Conservation (phyloP, 2,329 filamentous ascomycete species). For the Monosporascus ibericus region DNA sequence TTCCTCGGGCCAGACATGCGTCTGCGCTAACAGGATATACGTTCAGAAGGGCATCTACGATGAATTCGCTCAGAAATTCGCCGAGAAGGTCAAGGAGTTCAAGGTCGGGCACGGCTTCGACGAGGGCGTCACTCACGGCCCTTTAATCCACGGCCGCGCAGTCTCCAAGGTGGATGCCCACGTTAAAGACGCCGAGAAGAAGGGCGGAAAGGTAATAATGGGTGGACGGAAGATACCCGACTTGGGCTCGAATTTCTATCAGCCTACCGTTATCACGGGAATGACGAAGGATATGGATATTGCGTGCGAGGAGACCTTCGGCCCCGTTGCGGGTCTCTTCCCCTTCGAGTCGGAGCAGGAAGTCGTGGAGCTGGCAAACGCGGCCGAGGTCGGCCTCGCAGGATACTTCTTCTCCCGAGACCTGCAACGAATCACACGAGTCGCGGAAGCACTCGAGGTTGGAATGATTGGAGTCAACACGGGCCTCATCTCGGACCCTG, state of each 20-base stretch:
- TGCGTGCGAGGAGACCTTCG: constrained; percentile 87
- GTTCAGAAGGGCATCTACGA: constrained; percentile 76
- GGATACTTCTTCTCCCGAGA: constrained; percentile 85
- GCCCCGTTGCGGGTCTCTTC: constrained; percentile 86
- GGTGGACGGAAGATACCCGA: constrained; percentile 71
- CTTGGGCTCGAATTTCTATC: constrained; percentile 79
- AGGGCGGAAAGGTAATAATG: constrained; percentile 68
- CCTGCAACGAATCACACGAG: constrained; percentile 51
- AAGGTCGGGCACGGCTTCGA: constrained; percentile 71
- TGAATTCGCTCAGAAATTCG: constrained; percentile 61
- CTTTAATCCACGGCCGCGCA: constrained; percentile 79
- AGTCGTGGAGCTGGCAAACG: constrained; percentile 78
- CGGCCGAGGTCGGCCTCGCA: constrained; percentile 77
- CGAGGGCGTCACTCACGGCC: constrained; percentile 68
- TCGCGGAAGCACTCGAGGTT: constrained; percentile 68
- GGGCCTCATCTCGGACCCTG: constrained; percentile 55
- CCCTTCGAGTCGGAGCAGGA: constrained; percentile 84
- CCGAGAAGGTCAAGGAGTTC: constrained; percentile 67
- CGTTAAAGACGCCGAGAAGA: constrained; percentile 69
- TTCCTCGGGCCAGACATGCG: constrained; percentile 91
- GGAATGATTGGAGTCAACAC: constrained; percentile 87
- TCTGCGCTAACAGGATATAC: constrained; percentile 80
- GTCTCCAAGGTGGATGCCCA: constrained; percentile 73
- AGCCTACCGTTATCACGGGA: constrained; percentile 81
- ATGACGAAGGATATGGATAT: constrained; percentile 84